Percentiles rank a stretch among this genome's conserved stretches.
Evolutionary conservation across 169 alveolate genomes (phyloP).

Genomic region (Eimeria sp.): DNA sequence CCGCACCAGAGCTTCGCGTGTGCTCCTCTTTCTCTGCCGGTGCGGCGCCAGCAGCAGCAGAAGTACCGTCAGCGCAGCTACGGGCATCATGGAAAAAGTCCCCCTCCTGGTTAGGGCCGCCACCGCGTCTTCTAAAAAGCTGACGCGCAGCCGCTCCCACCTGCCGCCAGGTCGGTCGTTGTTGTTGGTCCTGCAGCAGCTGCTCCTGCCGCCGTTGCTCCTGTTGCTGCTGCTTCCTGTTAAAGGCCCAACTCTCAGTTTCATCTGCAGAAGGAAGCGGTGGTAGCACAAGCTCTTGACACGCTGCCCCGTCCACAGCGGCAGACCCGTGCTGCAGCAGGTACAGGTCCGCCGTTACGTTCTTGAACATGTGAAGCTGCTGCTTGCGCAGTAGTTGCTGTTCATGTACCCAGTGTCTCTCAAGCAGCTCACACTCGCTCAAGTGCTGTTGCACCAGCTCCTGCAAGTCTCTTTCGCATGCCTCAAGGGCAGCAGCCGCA

Average conservation of each 20-base stretch:
- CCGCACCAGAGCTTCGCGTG: neutral
- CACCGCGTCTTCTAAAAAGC: neutral
- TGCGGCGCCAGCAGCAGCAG: constrained; percentile 8
- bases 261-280: constrained; percentile 80
- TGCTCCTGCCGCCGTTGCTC: constrained; percentile 41
- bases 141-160: constrained; percentile 51
- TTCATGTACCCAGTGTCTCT: constrained; percentile 70
- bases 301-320: constrained; percentile 45
- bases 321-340: constrained; percentile 72
- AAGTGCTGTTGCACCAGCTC: constrained; percentile 78
- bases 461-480: constrained; percentile 10
- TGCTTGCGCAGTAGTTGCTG: constrained; percentile 51
- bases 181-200: constrained; percentile 18
- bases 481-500: constrained; percentile 44
- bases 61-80: neutral
- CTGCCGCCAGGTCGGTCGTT: constrained; percentile 12
- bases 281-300: constrained; percentile 58
- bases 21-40: constrained; percentile 15
- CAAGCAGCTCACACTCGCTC: constrained; percentile 79
- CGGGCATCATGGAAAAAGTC: neutral
- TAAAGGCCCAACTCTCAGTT: constrained; percentile 50
- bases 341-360: constrained; percentile 67
- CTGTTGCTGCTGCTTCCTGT: constrained; percentile 46
- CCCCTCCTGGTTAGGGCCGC: constrained; percentile 24
- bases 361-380: constrained; percentile 69